Evolutionary conservation across 257 asterid genomes (phyloP).

Genomic region (Asclepias syriaca): DNA sequence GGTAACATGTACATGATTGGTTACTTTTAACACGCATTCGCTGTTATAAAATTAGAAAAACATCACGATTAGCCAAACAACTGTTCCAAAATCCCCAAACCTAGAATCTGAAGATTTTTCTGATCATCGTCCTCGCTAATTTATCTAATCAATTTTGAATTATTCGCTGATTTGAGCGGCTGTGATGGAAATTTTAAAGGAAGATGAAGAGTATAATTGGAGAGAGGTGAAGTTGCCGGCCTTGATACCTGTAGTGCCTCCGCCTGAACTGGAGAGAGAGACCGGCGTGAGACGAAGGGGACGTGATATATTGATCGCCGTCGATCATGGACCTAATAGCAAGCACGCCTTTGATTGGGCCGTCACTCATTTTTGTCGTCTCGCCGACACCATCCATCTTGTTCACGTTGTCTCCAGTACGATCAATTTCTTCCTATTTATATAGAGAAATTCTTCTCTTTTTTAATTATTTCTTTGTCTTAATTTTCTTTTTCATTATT

Average conservation of each 20-base stretch:
- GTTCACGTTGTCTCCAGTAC: conserved; percentile 71
- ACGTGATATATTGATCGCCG: conserved; percentile 67
- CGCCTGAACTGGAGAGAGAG: conserved; percentile 71
- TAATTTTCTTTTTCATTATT: background rate
- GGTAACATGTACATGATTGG: too few species aligned
- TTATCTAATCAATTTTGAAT: background rate
- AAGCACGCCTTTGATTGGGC: conserved; percentile 98
- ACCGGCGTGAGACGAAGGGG: conserved; percentile 86
- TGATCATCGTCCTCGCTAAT: background rate
- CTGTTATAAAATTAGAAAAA: background rate
- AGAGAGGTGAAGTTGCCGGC: conserved; percentile 62
- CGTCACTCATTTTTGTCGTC: conserved; percentile 75
- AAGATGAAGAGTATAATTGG: conserved; percentile 82
- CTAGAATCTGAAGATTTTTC: background rate
- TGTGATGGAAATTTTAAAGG: conserved; percentile 65
- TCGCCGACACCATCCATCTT: conserved; percentile 80
- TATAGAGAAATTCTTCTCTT: background rate
- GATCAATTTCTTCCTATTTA: background rate
- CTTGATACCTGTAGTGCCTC: conserved; percentile 48
- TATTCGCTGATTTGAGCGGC: background rate
- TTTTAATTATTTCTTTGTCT: background rate
- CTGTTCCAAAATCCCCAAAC: background rate
- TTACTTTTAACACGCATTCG: background rate
- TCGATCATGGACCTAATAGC: conserved; percentile 92
- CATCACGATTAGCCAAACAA: background rate